Base-by-base conservation (phyloP, 23 red algal species). In the Porphyridium purpureum region DNA sequence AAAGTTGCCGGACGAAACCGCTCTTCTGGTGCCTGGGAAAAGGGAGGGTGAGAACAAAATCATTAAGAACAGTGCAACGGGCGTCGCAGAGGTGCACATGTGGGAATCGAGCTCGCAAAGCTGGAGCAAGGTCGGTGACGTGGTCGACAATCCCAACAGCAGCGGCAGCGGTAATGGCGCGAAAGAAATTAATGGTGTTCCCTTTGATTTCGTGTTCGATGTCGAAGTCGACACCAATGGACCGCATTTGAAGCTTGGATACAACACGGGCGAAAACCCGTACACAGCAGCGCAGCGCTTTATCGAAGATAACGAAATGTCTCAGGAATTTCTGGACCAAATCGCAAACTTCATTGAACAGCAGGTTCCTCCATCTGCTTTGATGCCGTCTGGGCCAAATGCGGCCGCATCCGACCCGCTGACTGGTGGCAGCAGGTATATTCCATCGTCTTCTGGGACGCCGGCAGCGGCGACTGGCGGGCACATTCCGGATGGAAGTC, bases 181-280 rank as follows among this genome's bases (percentile, higher is more conserved):
- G 11, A 17, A 17, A 11, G 52, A 35, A 36, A 51, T 85, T 7
- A 52, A 67, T 22, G 80, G 80, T 4, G 62, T 67, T 26, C 62
- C 44, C 14, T 98, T 80, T 55, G 90, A 98, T 52, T 98, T 72
- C 62, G 76, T 86, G 35, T 98, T 98, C 61, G 90, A 98, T 42
- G 90, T 98, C n/a, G 90, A 98, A 35, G 59, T 98, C 38, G 88
- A 70, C 1, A 77, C 78, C 22, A 67, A 72, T 5, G 74, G 75
- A 29, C 56, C 62, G 26, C 72, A 85, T 23, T 56, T 70, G 46
- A 72, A 81, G 58, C 48, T 98, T 4, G 90, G 90, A 7, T 98
- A 53, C 66, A 78, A 74, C 55, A 58, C 68, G 32, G 90, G 90
- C n/a, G 90, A 98, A 29, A 76, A 98, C 69, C 72, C 90, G 4